Evolutionary conservation across 2,329 filamentous ascomycete genomes (phyloP).

Genomic region (Basipetospora chlamydospora): DNA sequence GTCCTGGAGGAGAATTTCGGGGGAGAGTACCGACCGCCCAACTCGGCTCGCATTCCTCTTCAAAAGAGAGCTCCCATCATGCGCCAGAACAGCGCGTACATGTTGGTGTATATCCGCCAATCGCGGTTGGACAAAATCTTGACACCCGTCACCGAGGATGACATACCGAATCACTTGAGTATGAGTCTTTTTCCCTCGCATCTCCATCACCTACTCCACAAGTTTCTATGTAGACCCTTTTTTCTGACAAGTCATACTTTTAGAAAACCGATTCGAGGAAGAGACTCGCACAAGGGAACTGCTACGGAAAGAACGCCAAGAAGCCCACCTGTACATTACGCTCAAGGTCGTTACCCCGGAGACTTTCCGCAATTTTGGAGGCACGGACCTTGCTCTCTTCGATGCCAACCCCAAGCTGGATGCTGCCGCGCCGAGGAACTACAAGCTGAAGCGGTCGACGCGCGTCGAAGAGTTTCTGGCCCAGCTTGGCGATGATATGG

Average conservation of each 20-base stretch:
- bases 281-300: conserved; percentile 65
- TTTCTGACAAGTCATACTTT: conserved; percentile 1
- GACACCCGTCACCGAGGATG: conserved; percentile 56
- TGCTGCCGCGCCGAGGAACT: conserved; percentile 53
- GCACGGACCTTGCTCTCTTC: conserved; percentile 66
- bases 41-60: conserved; percentile 28
- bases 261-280: conserved; percentile 63
- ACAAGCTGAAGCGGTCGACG: conserved; percentile 61
- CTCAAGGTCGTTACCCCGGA: conserved; percentile 69
- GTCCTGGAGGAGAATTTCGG: conserved; percentile 95
- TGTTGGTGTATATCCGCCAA: conserved; percentile 95
- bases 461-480: conserved; percentile 62
- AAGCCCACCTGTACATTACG: conserved; percentile 83
- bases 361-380: conserved; percentile 67
- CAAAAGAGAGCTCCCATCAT: conserved; percentile 44
- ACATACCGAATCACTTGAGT: conserved; percentile 73
- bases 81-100: conserved; percentile 78
- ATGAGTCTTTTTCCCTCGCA: conserved; percentile 18
- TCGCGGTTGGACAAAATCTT: conserved; percentile 72
- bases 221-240: neutral
- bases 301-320: conserved; percentile 74
- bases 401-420: conserved; percentile 51
- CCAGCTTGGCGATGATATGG: conserved; percentile 55
- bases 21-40: conserved; percentile 58
- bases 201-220: conserved; percentile 1